These are phyloP conservation scores for Nemania abortiva DNA, from an alignment of 2,329 filamentous ascomycete species.

Conservation along the genomic window DNA sequence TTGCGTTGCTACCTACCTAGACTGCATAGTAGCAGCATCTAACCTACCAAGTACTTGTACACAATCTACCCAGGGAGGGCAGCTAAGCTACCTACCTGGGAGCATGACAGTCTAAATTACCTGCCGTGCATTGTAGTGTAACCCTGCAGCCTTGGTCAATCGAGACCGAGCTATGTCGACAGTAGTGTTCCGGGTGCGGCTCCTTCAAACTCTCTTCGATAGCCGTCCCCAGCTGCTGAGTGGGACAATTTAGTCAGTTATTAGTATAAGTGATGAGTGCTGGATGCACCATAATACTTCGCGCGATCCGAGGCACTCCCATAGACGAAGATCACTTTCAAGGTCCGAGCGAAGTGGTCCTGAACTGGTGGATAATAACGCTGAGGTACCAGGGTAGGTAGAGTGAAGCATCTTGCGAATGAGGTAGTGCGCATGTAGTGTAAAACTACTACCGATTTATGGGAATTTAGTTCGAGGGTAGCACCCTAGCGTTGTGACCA, in stretches of 20 bases:
- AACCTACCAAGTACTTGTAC: too few species aligned
- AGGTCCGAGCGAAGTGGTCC: background rate
- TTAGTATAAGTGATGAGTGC: background rate
- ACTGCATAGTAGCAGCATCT: background rate
- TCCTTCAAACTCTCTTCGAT: background rate
- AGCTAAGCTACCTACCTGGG: too few species aligned
- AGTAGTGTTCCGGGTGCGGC: background rate
- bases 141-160: slow-evolving; percentile 22
- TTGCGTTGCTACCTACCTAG: slow-evolving; percentile 1
- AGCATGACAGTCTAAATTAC: slow-evolving; percentile 11
- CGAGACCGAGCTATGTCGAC: background rate
- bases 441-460: background rate
- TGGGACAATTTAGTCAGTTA: background rate
- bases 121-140: slow-evolving; percentile 3
- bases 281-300: background rate
- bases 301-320: background rate
- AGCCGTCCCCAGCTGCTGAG: background rate
- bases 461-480: background rate
- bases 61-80: background rate
- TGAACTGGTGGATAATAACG: background rate
- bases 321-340: background rate
- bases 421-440: background rate
- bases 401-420: background rate
- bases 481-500: slow-evolving; percentile 1
- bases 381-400: background rate